These are phyloP conservation scores for Zymoseptoria tritici DNA, from an alignment of 2,329 filamentous ascomycete genomes.

Conservation along the genomic window DNA sequence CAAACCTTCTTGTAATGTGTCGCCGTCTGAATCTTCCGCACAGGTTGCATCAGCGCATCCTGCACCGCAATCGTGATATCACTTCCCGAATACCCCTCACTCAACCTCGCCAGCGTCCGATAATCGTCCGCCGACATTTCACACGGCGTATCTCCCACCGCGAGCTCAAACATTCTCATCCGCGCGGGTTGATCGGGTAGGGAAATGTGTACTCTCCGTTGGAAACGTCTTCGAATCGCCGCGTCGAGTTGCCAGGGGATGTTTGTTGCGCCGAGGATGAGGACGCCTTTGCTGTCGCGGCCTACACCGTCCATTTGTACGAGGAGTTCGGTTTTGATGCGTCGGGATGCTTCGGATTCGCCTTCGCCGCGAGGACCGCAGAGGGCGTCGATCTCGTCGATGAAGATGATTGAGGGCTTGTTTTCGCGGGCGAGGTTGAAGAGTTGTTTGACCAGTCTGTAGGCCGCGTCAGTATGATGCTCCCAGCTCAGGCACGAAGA, in stretches of 20 bases:
- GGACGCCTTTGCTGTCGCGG: constrained; percentile 84
- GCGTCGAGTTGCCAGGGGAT: constrained; percentile 98
- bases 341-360: constrained; percentile 91
- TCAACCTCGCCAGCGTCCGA: constrained; percentile 68
- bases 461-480: constrained; percentile 11
- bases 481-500: not conserved
- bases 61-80: constrained; percentile 96
- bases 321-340: constrained; percentile 97
- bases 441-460: constrained; percentile 84
- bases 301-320: constrained; percentile 99
- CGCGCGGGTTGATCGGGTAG: constrained; percentile 80
- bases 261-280: constrained; percentile 94
- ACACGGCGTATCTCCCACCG: constrained; percentile 87
- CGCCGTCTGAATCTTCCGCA: constrained; percentile 91
- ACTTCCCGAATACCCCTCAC: constrained; percentile 90
- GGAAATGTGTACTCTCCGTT: constrained; percentile 90
- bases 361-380: constrained; percentile 90
- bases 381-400: constrained; percentile 94
- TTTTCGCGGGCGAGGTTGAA: constrained; percentile 98
- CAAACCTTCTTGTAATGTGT: constrained; percentile 86
- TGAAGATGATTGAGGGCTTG: constrained; percentile 96
- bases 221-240: constrained; percentile 91
- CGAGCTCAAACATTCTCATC: constrained; percentile 91
- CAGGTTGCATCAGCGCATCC: constrained; percentile 93
- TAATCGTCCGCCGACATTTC: constrained; percentile 72